Percentiles rank a stretch among this genome's conserved stretches.
Conservation (phyloP, 257 asterid genomes). For the Scutellaria minor region DNA sequence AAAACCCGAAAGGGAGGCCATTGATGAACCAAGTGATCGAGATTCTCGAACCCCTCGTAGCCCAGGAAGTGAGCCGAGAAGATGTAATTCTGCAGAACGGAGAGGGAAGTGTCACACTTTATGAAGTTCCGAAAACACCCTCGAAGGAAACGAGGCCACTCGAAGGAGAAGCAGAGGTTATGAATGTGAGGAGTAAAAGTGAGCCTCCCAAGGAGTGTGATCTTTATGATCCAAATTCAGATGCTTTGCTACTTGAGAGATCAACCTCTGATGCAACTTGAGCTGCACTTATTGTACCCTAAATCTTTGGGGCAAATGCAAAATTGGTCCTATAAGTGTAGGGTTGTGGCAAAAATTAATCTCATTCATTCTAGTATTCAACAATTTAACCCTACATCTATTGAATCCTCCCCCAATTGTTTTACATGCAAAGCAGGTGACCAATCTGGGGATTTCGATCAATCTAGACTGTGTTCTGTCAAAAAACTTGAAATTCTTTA, state of each 20-base stretch:
- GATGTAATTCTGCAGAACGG: slow-evolving; percentile 47
- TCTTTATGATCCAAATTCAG: slow-evolving; percentile 52
- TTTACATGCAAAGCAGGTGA: too few species aligned
- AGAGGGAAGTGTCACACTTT: slow-evolving; percentile 65
- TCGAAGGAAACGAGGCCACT: neutral
- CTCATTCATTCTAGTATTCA: too few species aligned
- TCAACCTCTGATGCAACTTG: slow-evolving; percentile 28
- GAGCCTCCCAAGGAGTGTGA: slow-evolving; percentile 68
- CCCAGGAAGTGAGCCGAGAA: slow-evolving; percentile 50
- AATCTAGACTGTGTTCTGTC: too few species aligned
- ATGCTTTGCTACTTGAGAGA: slow-evolving; percentile 38
- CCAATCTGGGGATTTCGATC: too few species aligned
- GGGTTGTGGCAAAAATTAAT: too few species aligned
- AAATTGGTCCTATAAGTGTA: too few species aligned
- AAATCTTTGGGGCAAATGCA: too few species aligned
- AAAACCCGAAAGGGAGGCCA: slow-evolving; percentile 92
- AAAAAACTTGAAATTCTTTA: too few species aligned
- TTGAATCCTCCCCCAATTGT: too few species aligned
- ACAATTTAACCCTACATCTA: too few species aligned
- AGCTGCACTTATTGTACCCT: slow-evolving; percentile 6
- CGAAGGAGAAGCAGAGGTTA: slow-evolving; percentile 38
- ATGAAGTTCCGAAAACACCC: slow-evolving; percentile 58
- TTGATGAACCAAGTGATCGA: slow-evolving; percentile 84
- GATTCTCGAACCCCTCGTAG: slow-evolving; percentile 74
- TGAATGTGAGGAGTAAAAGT: slow-evolving; percentile 64